A percentile compares a stretch with the other conserved stretches of the same genome.
phyloP scores from a whole-genome alignment of 1,284 basidiomycete genomes.

The Austropuccinia psidii region DNA sequence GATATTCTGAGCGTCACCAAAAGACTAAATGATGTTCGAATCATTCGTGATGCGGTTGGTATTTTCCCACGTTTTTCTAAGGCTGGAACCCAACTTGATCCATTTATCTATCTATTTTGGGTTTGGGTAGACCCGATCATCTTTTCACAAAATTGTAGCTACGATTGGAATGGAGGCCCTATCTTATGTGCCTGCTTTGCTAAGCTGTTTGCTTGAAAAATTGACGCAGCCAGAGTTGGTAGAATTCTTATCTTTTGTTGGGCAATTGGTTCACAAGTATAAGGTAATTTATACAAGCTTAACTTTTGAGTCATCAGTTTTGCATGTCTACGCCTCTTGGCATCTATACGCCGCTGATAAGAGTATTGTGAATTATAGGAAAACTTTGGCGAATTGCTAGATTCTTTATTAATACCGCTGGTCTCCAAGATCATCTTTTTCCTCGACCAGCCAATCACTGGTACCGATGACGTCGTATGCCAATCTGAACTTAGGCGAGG shows the following conservation, averaged over 20 bases:
- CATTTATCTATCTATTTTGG: neutral
- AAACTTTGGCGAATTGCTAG: slow-evolving; percentile 74
- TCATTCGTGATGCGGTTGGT: slow-evolving; percentile 85
- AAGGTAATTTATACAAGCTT: slow-evolving; percentile 56
- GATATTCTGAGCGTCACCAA: slow-evolving; percentile 80
- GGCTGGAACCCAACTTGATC: neutral
- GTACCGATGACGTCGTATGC: slow-evolving; percentile 79
- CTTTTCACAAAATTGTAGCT: slow-evolving; percentile 81
- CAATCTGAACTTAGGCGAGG: slow-evolving; percentile 83
- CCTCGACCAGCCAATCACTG: slow-evolving; percentile 71
- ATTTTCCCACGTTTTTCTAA: neutral
- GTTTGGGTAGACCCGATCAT: slow-evolving; percentile 22
- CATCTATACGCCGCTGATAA: no score
- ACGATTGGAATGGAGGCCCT: slow-evolving; percentile 72
- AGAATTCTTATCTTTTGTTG: slow-evolving; percentile 93
- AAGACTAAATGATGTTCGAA: slow-evolving; percentile 75
- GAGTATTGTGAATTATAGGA: no score
- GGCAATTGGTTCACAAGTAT: slow-evolving; percentile 80
- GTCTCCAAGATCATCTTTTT: slow-evolving; percentile 73
- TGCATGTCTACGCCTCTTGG: neutral
- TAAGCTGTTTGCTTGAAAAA: slow-evolving; percentile 77
- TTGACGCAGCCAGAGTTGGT: slow-evolving; percentile 86
- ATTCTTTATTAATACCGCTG: slow-evolving; percentile 80
- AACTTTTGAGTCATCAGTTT: neutral
- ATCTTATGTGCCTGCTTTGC: slow-evolving; percentile 65